Conservation (phyloP, 169 alveolate genomes). For the Plasmodium knowlesi region DNA sequence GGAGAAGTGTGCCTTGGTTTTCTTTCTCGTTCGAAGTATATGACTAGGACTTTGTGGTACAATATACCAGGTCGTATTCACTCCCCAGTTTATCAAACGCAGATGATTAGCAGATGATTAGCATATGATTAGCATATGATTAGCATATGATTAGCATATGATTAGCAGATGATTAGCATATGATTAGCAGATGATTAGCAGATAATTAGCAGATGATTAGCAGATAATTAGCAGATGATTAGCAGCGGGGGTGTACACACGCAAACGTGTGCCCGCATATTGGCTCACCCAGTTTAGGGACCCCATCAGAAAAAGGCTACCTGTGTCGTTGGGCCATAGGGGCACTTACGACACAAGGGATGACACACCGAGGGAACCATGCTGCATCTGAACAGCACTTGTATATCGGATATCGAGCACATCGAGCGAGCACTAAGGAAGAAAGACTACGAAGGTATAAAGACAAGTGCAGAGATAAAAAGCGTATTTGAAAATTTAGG, state of each 20-base stretch:
- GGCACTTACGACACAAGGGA: neutral
- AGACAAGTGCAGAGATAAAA: conserved; percentile 55
- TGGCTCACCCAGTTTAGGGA: neutral
- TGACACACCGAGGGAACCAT: conserved; percentile 2
- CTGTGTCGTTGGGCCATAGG: neutral
- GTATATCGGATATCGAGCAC: conserved; percentile 50
- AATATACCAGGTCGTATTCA: neutral
- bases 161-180: no score
- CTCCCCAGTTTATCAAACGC: neutral
- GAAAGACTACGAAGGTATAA: conserved; percentile 62
- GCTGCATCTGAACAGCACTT: conserved; percentile 61
- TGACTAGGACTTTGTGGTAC: neutral
- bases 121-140: no score
- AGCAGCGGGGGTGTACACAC: neutral
- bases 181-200: no score
- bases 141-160: no score
- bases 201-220: no score
- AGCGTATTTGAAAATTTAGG: conserved; percentile 33
- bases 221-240: no score
- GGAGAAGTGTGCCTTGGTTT: neutral
- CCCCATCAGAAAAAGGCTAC: neutral
- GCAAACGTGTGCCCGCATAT: neutral
- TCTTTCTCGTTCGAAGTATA: neutral
- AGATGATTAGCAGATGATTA: neutral
- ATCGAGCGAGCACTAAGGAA: conserved; percentile 27